Conservation (phyloP, 305 asterid genomes). For the Fraxinus baroniana region DNA sequence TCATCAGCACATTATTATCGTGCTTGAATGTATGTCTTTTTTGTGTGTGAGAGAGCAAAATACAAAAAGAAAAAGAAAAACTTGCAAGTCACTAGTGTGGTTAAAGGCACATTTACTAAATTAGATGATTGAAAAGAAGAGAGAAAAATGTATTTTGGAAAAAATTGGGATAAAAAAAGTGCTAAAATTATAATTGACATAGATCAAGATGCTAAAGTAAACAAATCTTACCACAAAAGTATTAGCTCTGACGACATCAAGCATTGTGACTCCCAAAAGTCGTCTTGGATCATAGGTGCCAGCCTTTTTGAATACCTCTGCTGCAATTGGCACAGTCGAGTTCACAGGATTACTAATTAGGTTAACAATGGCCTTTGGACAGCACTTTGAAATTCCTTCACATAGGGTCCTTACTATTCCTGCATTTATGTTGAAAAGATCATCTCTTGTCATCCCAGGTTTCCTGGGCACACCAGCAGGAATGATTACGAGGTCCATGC, state of each 20-base stretch:
- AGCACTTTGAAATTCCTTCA: slow-evolving; percentile 84
- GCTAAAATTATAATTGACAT: not conserved
- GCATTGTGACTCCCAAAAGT: slow-evolving; percentile 92
- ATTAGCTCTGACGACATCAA: slow-evolving; percentile 92
- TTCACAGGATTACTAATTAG: slow-evolving; percentile 91
- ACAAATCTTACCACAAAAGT: slow-evolving; percentile 75
- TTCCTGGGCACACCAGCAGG: slow-evolving; percentile 99
- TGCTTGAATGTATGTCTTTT: not conserved
- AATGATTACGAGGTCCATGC: slow-evolving; percentile 91
- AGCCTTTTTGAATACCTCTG: slow-evolving; percentile 86
- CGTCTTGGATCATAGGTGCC: slow-evolving; percentile 78
- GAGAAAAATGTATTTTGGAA: too few species aligned
- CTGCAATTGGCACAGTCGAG: slow-evolving; percentile 96
- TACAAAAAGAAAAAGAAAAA: not conserved
- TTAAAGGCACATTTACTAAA: not conserved
- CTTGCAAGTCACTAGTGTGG: not conserved
- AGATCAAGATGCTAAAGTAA: not conserved
- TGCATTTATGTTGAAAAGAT: slow-evolving; percentile 92
- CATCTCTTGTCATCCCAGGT: slow-evolving; percentile 99
- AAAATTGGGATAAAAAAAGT: too few species aligned
- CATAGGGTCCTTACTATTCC: slow-evolving; percentile 89
- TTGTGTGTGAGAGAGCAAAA: not conserved
- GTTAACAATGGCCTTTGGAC: slow-evolving; percentile 75
- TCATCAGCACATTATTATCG: not conserved
- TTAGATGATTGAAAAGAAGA: not conserved